Percentiles rank a stretch among this genome's conserved stretches.
Evolutionary conservation across 495 filamentous ascomycete genomes (phyloP).

Genomic region (Tuber microsphaerosporum): DNA sequence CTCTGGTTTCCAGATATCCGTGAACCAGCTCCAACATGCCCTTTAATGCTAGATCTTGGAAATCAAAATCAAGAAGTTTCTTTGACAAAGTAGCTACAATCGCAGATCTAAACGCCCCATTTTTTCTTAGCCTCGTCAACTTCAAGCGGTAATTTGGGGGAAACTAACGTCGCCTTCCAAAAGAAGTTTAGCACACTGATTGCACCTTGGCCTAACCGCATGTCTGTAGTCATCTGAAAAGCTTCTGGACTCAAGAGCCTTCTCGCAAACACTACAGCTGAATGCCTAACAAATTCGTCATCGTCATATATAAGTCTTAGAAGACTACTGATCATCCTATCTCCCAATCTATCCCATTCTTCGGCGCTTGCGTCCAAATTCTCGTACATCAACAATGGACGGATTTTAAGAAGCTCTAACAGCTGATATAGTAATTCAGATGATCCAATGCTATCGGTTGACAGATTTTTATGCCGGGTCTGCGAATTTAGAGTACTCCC

Average conservation of each 20-base stretch:
- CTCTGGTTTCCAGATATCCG: constrained; percentile 39
- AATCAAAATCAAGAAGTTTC: constrained; percentile 40
- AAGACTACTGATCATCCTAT: constrained; percentile 37
- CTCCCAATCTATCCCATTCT: constrained; percentile 31
- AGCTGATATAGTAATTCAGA: constrained; percentile 39
- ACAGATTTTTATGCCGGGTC: constrained; percentile 34
- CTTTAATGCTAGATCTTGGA: constrained; percentile 37
- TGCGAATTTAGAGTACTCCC: constrained; percentile 16
- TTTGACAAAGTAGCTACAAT: constrained; percentile 39
- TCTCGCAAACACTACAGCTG: constrained; percentile 35
- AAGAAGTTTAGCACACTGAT: constrained; percentile 37
- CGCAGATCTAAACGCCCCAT: constrained; percentile 17
- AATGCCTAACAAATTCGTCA: constrained; percentile 40
- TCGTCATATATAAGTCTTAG: constrained; percentile 39
- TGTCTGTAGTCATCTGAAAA: constrained; percentile 31
- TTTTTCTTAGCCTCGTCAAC: not conserved
- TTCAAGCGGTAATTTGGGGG: not conserved
- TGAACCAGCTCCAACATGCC: constrained; percentile 40
- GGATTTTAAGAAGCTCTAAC: constrained; percentile 38
- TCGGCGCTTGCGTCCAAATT: constrained; percentile 21
- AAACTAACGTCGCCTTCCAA: constrained; percentile 37
- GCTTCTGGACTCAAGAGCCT: constrained; percentile 35
- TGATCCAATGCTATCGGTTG: constrained; percentile 37
- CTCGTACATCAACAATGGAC: constrained; percentile 39
- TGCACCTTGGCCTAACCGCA: constrained; percentile 17